phyloP scores from a whole-genome alignment of 108 stramenopile species.

The Discostella pseudostelligera region DNA sequence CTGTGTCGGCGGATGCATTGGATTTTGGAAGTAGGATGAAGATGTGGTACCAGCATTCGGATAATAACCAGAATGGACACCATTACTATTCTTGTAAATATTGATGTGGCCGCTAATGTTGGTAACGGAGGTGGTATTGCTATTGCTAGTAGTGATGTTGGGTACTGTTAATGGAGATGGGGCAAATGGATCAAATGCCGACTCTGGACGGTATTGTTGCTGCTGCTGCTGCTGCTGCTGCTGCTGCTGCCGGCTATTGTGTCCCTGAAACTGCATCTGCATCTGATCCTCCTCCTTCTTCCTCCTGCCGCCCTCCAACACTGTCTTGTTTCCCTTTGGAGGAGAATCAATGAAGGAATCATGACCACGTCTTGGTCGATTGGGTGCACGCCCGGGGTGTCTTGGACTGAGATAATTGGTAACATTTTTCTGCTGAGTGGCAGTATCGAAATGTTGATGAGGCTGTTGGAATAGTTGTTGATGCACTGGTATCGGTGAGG shows the following conservation, averaged over 20 bases:
- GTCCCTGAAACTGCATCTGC: too few species aligned
- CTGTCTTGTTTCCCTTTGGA: neutral
- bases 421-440: slow-evolving; percentile 6
- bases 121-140: neutral
- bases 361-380: slow-evolving; percentile 1
- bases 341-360: slow-evolving; percentile 12
- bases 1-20: neutral
- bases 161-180: slow-evolving; percentile 11
- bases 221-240: neutral
- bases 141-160: neutral
- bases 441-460: slow-evolving; percentile 7
- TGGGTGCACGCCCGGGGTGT: neutral
- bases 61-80: slow-evolving; percentile 4
- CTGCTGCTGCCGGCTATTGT: neutral
- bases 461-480: neutral
- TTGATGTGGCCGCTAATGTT: neutral
- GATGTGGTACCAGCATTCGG: slow-evolving; percentile 7
- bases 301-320: too few species aligned
- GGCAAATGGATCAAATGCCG: slow-evolving; percentile 28
- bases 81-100: slow-evolving; percentile 2
- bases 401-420: slow-evolving; percentile 6
- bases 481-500: neutral
- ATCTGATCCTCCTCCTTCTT: neutral
- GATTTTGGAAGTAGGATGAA: slow-evolving; percentile 9
- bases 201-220: neutral